Conservation (phyloP, 2,329 filamentous ascomycete species). For the Aaosphaeria arxii region DNA sequence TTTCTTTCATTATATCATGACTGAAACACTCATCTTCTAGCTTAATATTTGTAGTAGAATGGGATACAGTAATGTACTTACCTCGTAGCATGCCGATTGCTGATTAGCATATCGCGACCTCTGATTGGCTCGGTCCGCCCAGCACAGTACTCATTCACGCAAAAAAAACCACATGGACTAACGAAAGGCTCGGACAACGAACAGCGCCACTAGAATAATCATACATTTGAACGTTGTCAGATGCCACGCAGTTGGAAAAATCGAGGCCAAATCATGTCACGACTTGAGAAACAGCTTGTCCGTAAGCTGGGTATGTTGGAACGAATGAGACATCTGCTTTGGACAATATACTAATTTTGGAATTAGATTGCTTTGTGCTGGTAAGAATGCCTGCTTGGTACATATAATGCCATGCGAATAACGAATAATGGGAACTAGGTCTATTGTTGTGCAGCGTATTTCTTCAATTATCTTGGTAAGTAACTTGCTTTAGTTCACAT, state of each 20-base stretch:
- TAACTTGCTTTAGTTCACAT: not conserved
- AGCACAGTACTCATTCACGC: slow-evolving; percentile 13
- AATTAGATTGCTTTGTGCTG: slow-evolving; percentile 24
- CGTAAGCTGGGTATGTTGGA: slow-evolving; percentile 19
- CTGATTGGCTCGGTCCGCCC: slow-evolving; percentile 16
- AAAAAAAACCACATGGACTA: slow-evolving; percentile 2
- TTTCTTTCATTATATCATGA: no score
- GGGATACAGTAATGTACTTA: no score
- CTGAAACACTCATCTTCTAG: no score
- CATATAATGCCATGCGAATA: not conserved
- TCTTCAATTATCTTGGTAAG: slow-evolving; percentile 30
- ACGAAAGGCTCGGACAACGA: not conserved
- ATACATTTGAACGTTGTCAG: not conserved
- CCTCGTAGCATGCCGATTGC: not conserved
- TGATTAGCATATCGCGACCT: slow-evolving; percentile 14
- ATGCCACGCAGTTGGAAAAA: not conserved
- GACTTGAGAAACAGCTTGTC: slow-evolving; percentile 20
- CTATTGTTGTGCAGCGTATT: slow-evolving; percentile 29
- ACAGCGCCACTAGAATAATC: not conserved
- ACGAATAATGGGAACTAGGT: slow-evolving; percentile 5
- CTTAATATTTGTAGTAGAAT: no score
- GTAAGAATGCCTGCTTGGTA: slow-evolving; percentile 2
- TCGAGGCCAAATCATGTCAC: slow-evolving; percentile 7
- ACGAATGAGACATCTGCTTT: not conserved
- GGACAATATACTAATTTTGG: slow-evolving; percentile 2